Conservation (phyloP, 352 stramenopile species). For the Elongisporangium anandrum region DNA sequence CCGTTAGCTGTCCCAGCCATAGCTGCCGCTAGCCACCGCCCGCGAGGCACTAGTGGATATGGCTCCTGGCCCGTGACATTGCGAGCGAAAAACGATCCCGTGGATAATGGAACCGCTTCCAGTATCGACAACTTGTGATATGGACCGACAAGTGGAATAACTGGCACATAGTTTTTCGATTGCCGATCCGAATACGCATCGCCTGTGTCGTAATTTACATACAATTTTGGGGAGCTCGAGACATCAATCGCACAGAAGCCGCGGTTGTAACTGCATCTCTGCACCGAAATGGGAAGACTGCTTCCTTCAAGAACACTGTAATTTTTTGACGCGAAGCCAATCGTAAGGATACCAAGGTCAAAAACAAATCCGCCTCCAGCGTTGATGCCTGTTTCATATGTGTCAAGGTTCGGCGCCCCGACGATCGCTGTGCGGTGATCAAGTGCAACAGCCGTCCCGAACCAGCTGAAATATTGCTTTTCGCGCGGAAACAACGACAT, state of each 20-base stretch:
- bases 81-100: conserved; percentile 47
- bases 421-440: conserved; percentile 83
- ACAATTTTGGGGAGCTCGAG: conserved; percentile 34
- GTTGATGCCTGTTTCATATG: conserved; percentile 85
- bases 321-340: conserved; percentile 60
- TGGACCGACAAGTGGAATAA: conserved; percentile 41
- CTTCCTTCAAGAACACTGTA: conserved; percentile 89
- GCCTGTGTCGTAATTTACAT: conserved; percentile 69
- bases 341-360: conserved; percentile 87
- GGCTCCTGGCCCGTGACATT: conserved; percentile 63
- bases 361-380: conserved; percentile 90
- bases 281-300: conserved; percentile 66
- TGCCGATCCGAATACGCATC: conserved; percentile 62
- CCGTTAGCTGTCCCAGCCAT: conserved; percentile 84
- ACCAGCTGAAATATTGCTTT: conserved; percentile 89
- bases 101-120: conserved; percentile 34
- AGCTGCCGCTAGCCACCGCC: conserved; percentile 51
- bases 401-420: conserved; percentile 91
- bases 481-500: conserved; percentile 87
- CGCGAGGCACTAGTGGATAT: conserved; percentile 61
- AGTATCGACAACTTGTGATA: conserved; percentile 64
- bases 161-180: conserved; percentile 40
- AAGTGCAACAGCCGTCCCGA: conserved; percentile 83
- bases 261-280: conserved; percentile 45
- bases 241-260: conserved; percentile 67